Evolutionary conservation across 768 basidiomycete genomes (phyloP).

Genomic region (Mycena leptocephala): DNA sequence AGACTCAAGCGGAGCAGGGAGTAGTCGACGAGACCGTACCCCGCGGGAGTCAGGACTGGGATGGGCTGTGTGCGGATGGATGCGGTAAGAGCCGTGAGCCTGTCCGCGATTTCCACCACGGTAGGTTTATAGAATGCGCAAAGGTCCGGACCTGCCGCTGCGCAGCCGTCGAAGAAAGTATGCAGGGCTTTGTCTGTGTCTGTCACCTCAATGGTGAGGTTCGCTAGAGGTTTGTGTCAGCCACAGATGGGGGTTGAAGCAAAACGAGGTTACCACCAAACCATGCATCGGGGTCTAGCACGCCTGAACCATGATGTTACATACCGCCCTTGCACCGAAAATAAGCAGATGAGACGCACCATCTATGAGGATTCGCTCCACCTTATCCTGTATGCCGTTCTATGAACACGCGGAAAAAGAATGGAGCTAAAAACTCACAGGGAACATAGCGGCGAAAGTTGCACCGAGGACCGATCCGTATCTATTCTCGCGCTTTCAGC

Average conservation of each 20-base stretch:
- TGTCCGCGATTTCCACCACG: slow-evolving; percentile 32
- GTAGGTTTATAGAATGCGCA: slow-evolving; percentile 45
- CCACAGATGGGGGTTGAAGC: background rate
- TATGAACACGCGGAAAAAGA: background rate
- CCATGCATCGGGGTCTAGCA: slow-evolving; percentile 40
- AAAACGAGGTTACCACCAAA: slow-evolving; percentile 35
- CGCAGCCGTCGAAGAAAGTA: slow-evolving; percentile 42
- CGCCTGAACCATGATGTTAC: slow-evolving; percentile 14
- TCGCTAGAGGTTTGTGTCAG: slow-evolving; percentile 11
- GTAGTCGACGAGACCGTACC: too few species aligned
- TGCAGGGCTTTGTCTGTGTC: slow-evolving; percentile 44
- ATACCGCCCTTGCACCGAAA: background rate
- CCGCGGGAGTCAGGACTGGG: too few species aligned
- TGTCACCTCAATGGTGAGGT: slow-evolving; percentile 39
- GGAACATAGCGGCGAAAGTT: slow-evolving; percentile 54
- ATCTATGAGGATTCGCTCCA: slow-evolving; percentile 53
- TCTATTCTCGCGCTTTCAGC: slow-evolving; percentile 31
- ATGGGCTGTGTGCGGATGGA: too few species aligned
- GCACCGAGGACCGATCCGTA: slow-evolving; percentile 47
- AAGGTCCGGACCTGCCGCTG: slow-evolving; percentile 38
- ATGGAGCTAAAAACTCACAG: slow-evolving; percentile 38
- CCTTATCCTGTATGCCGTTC: slow-evolving; percentile 41
- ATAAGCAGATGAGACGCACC: slow-evolving; percentile 35
- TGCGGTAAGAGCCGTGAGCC: slow-evolving; percentile 35
- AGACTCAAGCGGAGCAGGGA: slow-evolving; percentile 36